phyloP scores from a whole-genome alignment of 2,329 filamentous ascomycete genomes.

The Neospermospora avenae region DNA sequence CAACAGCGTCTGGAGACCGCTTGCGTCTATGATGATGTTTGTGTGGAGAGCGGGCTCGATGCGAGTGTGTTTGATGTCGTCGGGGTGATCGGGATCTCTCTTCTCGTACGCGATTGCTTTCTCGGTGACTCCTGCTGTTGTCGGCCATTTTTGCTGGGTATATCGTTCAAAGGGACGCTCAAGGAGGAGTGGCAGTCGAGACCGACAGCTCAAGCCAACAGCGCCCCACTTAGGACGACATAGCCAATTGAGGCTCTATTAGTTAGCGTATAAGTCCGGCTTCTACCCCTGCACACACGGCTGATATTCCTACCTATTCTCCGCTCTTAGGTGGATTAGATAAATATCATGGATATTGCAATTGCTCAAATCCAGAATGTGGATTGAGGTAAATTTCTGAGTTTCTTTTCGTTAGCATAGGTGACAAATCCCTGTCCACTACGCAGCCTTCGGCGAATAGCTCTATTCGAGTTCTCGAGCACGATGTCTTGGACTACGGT shows the following conservation, averaged over 20 bases:
- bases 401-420: background rate
- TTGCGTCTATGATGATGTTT: constrained; percentile 37
- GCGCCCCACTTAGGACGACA: background rate
- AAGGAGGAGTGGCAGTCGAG: too few relatives aligned
- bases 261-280: too few relatives aligned
- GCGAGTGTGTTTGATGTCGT: constrained; percentile 13
- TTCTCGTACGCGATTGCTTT: constrained; percentile 6
- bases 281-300: too few relatives aligned
- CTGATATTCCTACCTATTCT: too few relatives aligned
- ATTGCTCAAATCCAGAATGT: too few relatives aligned
- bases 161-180: too few relatives aligned
- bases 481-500: too few relatives aligned
- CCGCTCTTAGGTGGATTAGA: too few relatives aligned
- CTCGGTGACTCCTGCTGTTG: background rate
- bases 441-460: too few relatives aligned
- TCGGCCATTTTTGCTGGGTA: constrained; percentile 13
- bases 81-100: constrained; percentile 21
- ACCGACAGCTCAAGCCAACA: background rate
- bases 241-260: background rate
- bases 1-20: constrained; percentile 23
- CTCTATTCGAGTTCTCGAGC: too few relatives aligned
- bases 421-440: too few relatives aligned
- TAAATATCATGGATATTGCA: too few relatives aligned
- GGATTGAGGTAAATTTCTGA: background rate
- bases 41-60: constrained; percentile 27